These are phyloP conservation scores for Mytilinidion resinicola DNA, from an alignment of 495 filamentous ascomycete genomes.

Conservation along the genomic window DNA sequence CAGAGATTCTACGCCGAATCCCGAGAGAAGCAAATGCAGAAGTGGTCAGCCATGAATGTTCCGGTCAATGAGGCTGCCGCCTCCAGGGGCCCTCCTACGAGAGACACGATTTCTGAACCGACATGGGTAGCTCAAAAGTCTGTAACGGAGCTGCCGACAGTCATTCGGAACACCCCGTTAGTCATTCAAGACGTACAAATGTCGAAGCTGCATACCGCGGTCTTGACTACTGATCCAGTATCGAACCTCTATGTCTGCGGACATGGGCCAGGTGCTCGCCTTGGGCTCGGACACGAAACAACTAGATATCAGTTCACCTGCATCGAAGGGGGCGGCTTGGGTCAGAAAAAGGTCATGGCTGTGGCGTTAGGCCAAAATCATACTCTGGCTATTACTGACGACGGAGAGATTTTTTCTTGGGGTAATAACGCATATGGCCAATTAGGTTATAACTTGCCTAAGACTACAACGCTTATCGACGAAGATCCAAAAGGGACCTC, in stretches of 20 bases:
- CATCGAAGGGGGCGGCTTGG: conserved; percentile 64
- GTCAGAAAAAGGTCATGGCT: conserved; percentile 60
- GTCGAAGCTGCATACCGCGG: conserved; percentile 86
- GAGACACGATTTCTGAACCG: too few species aligned
- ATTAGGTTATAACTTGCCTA: conserved; percentile 67
- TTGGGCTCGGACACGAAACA: conserved; percentile 83
- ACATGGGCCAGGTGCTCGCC: conserved; percentile 80
- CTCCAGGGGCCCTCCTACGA: too few species aligned
- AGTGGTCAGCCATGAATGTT: conserved; percentile 25
- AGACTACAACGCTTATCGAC: conserved; percentile 44
- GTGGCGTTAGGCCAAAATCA: conserved; percentile 88
- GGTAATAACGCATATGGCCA: conserved; percentile 83
- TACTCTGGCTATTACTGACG: conserved; percentile 71
- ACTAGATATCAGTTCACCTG: conserved; percentile 80
- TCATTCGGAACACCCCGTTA: conserved; percentile 63
- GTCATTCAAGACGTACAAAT: conserved; percentile 70
- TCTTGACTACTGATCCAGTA: conserved; percentile 83
- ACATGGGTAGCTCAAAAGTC: conserved; percentile 23
- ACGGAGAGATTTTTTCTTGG: conserved; percentile 87
- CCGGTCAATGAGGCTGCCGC: conserved; percentile 19
- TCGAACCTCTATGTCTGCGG: conserved; percentile 92
- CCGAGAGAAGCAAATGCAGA: conserved; percentile 25
- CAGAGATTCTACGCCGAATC: conserved; percentile 52
- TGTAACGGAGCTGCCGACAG: conserved; percentile 52
- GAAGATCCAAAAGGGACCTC: conserved; percentile 73